phyloP scores from a whole-genome alignment of 176 grass and related monocot species.

The Rhipidocladum racemiflorum region DNA sequence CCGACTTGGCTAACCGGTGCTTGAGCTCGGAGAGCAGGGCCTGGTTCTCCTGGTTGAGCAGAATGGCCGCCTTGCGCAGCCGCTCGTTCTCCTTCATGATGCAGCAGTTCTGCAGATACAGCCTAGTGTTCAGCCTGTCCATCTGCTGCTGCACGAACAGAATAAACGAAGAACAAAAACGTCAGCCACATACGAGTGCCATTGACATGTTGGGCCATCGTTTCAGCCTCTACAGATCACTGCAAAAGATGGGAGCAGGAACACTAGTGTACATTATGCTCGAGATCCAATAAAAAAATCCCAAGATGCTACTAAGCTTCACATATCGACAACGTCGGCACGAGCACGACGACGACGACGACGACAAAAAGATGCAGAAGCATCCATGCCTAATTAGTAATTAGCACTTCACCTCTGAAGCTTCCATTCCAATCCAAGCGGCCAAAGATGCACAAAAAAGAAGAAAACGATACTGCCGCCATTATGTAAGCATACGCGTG shows the following conservation, averaged over 20 bases:
- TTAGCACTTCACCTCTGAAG: background rate
- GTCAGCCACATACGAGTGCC: background rate
- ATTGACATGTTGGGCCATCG: background rate
- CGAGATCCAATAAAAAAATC: background rate
- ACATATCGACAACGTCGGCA: background rate
- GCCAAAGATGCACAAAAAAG: background rate
- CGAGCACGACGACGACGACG: no score
- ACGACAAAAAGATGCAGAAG: background rate
- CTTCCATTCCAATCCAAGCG: background rate
- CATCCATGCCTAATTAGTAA: background rate
- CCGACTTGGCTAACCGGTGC: constrained; percentile 61
- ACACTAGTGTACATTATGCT: background rate
- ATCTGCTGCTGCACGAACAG: constrained; percentile 21
- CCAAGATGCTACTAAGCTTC: background rate
- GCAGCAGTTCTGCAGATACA: constrained; percentile 93
- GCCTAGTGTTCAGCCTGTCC: constrained; percentile 77
- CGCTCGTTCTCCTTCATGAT: constrained; percentile 96
- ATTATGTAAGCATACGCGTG: background rate
- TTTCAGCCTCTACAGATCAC: background rate
- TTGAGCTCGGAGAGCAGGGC: constrained; percentile 75
- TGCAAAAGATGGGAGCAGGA: background rate
- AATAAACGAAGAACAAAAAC: background rate
- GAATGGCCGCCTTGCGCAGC: constrained; percentile 75
- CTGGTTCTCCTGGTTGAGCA: constrained; percentile 89
- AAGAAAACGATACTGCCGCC: background rate